Evolutionary conservation across 148 eudicot species (phyloP), one percentile per base, ranked within the genome.

Genomic region (Amaranthus cruentus): DNA sequence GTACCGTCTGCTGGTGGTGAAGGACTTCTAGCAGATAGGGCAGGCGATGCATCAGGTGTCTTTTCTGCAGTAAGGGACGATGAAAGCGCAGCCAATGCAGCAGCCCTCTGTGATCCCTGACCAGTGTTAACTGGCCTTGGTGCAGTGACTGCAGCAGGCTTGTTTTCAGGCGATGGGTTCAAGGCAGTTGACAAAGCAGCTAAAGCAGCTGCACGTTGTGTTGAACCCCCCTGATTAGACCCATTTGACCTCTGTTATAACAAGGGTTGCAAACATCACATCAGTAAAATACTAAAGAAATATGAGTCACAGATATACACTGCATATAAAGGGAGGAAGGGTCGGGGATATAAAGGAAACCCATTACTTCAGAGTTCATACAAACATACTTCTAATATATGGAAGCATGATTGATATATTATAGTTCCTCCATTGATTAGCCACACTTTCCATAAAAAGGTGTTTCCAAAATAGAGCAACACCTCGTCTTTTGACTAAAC

Each of bases 21-120:
- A 73, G 87, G 82, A 78, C 89, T 89, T 80, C 88, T 83, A 59
- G 79, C 78, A 68, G 92, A 66, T 47, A 76, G 89, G 51, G 62
- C 76, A 60, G 99, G 93, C 75, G 97, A 90, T 54, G 77, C 77
- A 55, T 86, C 89, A 18, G 80, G 78, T 76, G 85, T 87, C 87
- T 86, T 91, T 80, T 95, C 99, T 53, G 93, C 99, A 71, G 94
- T 92, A 68, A 95, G 89, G 78, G 95, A 91, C 55, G 85, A 78
- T 10, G 99, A 95, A 55, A 95, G 85, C 75, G 99, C 97, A 85
- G 99, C 99, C 68, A 90, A 88, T 62, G 99, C 99, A 82, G 99
- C 94, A 66, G 97, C 94, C 81, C 97, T 86, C 82, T 95, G 99
- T 79, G 99, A 87, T 42, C 91, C 91, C 38, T 28, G 38, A 71